phyloP scores from a whole-genome alignment of 371 early-diverging fungal species.

The Mortierella sp. region DNA sequence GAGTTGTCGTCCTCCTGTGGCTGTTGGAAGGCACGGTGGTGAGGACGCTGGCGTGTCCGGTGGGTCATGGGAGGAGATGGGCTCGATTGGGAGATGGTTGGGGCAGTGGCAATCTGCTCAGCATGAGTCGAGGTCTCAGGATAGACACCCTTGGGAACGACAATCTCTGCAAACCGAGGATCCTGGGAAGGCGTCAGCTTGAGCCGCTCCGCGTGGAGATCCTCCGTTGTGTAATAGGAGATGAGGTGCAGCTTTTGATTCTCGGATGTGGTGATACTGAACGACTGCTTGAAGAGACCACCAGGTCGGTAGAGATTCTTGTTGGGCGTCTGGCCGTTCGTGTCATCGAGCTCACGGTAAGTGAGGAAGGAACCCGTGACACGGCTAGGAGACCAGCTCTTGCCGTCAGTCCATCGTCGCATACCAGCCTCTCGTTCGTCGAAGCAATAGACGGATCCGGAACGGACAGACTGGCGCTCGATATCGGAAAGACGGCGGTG shows the following conservation, averaged over 20 bases:
- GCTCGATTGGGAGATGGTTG: slow-evolving; percentile 31
- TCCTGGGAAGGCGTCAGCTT: slow-evolving; percentile 58
- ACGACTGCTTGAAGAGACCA: slow-evolving; percentile 88
- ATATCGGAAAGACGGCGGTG: slow-evolving; percentile 80
- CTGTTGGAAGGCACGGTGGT: slow-evolving; percentile 27
- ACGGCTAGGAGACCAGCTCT: slow-evolving; percentile 88
- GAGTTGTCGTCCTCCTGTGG: slow-evolving; percentile 27
- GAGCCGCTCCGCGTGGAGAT: slow-evolving; percentile 66
- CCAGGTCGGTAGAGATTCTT: slow-evolving; percentile 51
- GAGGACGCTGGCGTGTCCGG: slow-evolving; percentile 40
- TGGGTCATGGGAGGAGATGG: slow-evolving; percentile 56
- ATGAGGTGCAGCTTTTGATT: slow-evolving; percentile 87
- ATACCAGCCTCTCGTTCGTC: slow-evolving; percentile 91
- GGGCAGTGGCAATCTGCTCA: slow-evolving; percentile 7
- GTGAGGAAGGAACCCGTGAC: slow-evolving; percentile 86
- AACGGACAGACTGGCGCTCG: slow-evolving; percentile 80
- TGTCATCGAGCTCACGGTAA: slow-evolving; percentile 79
- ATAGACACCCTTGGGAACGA: slow-evolving; percentile 66
- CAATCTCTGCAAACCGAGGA: slow-evolving; percentile 53
- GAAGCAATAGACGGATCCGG: slow-evolving; percentile 90
- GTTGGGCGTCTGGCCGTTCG: slow-evolving; percentile 52
- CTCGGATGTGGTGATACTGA: slow-evolving; percentile 81
- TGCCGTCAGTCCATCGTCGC: slow-evolving; percentile 93
- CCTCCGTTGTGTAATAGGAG: slow-evolving; percentile 83
- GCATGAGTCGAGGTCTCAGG: slow-evolving; percentile 54